phyloP scores from a whole-genome alignment of 1,284 basidiomycete species.

The Quambalaria eucalypti region DNA sequence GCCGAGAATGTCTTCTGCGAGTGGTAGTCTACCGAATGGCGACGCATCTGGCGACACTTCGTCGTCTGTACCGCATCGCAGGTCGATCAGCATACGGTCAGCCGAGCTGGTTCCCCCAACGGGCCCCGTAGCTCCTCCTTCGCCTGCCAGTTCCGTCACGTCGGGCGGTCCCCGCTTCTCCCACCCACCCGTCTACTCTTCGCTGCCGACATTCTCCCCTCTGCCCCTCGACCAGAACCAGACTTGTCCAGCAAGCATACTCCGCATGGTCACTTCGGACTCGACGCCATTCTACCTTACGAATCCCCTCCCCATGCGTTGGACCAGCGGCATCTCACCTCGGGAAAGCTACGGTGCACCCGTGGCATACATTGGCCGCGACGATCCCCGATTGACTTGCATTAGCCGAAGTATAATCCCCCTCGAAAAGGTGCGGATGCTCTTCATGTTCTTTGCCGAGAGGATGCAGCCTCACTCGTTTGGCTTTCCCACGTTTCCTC shows the following conservation, averaged over 20 bases:
- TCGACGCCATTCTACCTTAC: background rate
- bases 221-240: background rate
- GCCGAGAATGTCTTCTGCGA: too few species aligned
- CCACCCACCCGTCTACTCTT: background rate
- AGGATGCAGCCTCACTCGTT: constrained; percentile 33
- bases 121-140: background rate
- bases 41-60: too few species aligned
- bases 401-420: background rate
- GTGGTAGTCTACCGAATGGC: too few species aligned
- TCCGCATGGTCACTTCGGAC: background rate
- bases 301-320: background rate
- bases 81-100: background rate
- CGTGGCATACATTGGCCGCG: constrained; percentile 19
- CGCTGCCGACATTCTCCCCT: background rate
- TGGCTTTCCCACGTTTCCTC: constrained; percentile 34
- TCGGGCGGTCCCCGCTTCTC: background rate
- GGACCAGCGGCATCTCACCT: background rate
- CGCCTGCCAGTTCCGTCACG: background rate
- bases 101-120: background rate
- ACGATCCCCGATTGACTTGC: constrained; percentile 28
- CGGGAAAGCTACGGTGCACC: constrained; percentile 14
- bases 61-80: background rate
- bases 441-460: constrained; percentile 38
- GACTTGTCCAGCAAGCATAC: background rate
- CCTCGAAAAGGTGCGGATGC: constrained; percentile 12